phyloP scores from a whole-genome alignment of 2,329 filamentous ascomycete species.

The Sarocladium oryzae region DNA sequence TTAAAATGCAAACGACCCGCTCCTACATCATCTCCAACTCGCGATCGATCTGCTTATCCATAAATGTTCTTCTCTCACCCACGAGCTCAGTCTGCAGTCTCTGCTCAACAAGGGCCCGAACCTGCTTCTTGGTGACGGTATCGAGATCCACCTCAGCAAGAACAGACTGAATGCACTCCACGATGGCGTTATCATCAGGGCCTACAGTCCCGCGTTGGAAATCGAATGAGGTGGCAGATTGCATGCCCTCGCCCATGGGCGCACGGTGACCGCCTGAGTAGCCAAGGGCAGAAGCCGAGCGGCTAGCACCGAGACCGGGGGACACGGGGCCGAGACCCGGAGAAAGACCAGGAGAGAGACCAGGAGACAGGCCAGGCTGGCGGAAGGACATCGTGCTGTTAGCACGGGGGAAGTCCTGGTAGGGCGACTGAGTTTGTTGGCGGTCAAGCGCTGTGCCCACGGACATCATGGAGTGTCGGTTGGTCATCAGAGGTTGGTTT shows the following conservation, averaged over 20 bases:
- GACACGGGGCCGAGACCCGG: conserved; percentile 30
- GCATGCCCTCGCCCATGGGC: conserved; percentile 40
- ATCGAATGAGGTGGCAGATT: conserved; percentile 50
- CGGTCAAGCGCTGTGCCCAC: conserved; percentile 43
- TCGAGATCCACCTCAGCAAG: conserved; percentile 87
- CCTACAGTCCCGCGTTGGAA: conserved; percentile 56
- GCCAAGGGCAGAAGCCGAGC: conserved; percentile 42
- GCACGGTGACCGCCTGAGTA: conserved; percentile 40
- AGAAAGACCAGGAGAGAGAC: conserved; percentile 41
- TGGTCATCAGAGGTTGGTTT: conserved; percentile 44
- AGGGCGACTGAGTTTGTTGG: conserved; percentile 48
- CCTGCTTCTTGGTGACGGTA: conserved; percentile 97
- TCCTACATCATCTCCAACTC: conserved; percentile 86
- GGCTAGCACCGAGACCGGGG: conserved; percentile 24
- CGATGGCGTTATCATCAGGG: conserved; percentile 72
- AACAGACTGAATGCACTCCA: conserved; percentile 77
- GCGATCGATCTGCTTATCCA: conserved; percentile 88
- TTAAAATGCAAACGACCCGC: neutral
- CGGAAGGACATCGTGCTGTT: conserved; percentile 55
- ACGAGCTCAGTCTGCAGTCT: conserved; percentile 81
- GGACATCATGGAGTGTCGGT: conserved; percentile 70
- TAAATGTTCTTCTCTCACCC: conserved; percentile 79
- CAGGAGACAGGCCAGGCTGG: conserved; percentile 41
- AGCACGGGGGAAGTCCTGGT: conserved; percentile 50
- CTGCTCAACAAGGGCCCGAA: conserved; percentile 85